Base-by-base conservation (phyloP, 345 rosid genomes). In the Limnanthes douglasii region DNA sequence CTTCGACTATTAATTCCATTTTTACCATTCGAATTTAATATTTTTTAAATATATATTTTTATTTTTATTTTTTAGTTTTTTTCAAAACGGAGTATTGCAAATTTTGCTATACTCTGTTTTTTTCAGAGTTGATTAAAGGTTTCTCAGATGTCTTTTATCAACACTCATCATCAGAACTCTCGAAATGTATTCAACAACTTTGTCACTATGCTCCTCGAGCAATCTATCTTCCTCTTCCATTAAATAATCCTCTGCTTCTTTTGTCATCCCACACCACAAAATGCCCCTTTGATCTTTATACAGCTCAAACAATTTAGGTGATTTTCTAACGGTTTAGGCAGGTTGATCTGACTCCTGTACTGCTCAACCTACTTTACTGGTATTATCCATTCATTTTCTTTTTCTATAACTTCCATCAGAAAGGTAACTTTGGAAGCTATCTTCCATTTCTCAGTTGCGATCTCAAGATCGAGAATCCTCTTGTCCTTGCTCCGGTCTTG, bases 151-250 rank as follows among this genome's bases (percentile, higher is more conserved):
- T 45, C 66, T 47, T 37, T 64, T 80, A 38, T 77, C 68, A 1
- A 45, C 53, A 9, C 84, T 69, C 94, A 74, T 77, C 94, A 86
- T 81, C 35, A 86, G 42, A 56, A 72, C 54, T 70, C 86, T 81
- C 16, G 83, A 71, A 33, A 85, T 78, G 52, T 63, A 52, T 64
- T 77, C 96, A 0, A 78, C 94, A 39, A 78, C 84, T 36, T 60
- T 70, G 37, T 56, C 72, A 4, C 71, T 54, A 11, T 74, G 56
- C 40, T 77, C 86, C 46, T 72, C 78, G 9, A 81, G 43, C 32
- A 74, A 41, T 36, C 37, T 60, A 9, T 70, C 75, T 34, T 67
- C 75, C 53, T 81, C 86, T 9, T 69, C 63, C 35, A 71, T 10
- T 60, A 77, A 71, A n/a, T n/a, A n/a, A 5, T 60, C 66, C 32